A percentile compares a stretch with the other conserved stretches of the same genome.
These are phyloP conservation scores for Penicillium taxi DNA, from an alignment of 495 filamentous ascomycete genomes.

Conservation along the genomic window DNA sequence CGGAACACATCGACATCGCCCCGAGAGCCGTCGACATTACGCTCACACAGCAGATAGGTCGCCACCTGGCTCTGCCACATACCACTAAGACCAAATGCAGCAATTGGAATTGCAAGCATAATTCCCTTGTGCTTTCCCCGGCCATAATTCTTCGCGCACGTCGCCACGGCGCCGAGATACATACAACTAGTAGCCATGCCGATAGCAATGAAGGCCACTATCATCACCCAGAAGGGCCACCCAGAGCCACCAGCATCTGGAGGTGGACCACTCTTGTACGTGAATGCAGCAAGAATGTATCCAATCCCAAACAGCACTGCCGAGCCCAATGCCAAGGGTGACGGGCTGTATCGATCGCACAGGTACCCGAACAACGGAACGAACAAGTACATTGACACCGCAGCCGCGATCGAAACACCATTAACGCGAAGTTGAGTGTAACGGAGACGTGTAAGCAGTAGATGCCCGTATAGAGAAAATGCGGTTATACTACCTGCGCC, in stretches of 20 bases:
- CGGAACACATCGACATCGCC: constrained; percentile 80
- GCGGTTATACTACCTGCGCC: constrained; percentile 79
- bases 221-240: constrained; percentile 75
- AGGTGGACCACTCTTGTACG: constrained; percentile 59
- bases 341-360: constrained; percentile 79
- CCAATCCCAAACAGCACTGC: constrained; percentile 67
- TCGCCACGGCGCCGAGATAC: constrained; percentile 82
- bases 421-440: constrained; percentile 92
- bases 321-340: constrained; percentile 62
- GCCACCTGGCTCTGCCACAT: constrained; percentile 93
- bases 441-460: constrained; percentile 72
- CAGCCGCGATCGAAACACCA: constrained; percentile 72
- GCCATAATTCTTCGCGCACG: constrained; percentile 96
- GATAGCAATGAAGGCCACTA: constrained; percentile 70
- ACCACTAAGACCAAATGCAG: constrained; percentile 82
- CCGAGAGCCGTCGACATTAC: constrained; percentile 46
- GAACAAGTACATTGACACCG: constrained; percentile 79
- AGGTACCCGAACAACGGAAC: constrained; percentile 84
- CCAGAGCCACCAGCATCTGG: constrained; percentile 48
- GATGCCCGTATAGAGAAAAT: constrained; percentile 84
- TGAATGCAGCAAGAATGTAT: constrained; percentile 74
- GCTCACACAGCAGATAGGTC: constrained; percentile 65
- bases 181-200: constrained; percentile 77
- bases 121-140: constrained; percentile 78
- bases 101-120: constrained; percentile 84